Evolutionary conservation across 2,329 filamentous ascomycete species (phyloP).

Genomic region (Lachnellula hyalina): DNA sequence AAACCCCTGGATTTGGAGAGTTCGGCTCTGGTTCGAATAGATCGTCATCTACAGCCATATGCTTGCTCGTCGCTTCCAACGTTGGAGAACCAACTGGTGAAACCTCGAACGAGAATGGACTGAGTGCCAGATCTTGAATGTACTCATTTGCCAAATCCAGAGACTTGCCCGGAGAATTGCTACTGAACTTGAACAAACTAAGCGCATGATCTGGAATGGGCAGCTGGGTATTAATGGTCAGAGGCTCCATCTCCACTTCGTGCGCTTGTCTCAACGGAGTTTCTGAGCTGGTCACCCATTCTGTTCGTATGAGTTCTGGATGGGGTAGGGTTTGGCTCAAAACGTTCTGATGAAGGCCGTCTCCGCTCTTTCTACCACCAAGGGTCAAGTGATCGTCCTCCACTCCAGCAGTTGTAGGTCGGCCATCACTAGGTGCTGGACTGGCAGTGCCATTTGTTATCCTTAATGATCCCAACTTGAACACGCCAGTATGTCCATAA

Average conservation of each 20-base stretch:
- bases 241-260: constrained; percentile 4
- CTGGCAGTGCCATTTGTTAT: constrained; percentile 55
- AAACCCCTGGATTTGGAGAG: constrained; percentile 11
- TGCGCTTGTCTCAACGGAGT: constrained; percentile 20
- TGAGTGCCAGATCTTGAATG: constrained; percentile 26
- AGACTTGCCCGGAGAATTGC: constrained; percentile 20
- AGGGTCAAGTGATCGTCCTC: constrained; percentile 20
- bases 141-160: constrained; percentile 22
- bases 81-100: constrained; percentile 29
- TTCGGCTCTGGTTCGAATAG: constrained; percentile 36
- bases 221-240: constrained; percentile 14
- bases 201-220: constrained; percentile 14
- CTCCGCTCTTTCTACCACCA: not conserved
- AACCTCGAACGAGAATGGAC: constrained; percentile 34
- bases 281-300: constrained; percentile 20
- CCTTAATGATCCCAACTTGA: constrained; percentile 56
- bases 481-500: constrained; percentile 57
- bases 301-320: constrained; percentile 13
- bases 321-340: constrained; percentile 18
- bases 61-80: constrained; percentile 43
- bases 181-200: constrained; percentile 17
- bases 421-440: constrained; percentile 40
- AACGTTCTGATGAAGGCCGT: constrained; percentile 8
- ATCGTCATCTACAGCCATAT: constrained; percentile 43
- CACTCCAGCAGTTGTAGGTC: constrained; percentile 13